Evolutionary conservation across 2,329 filamentous ascomycete species (phyloP).

Genomic region (Pestalotiopsis sp.): DNA sequence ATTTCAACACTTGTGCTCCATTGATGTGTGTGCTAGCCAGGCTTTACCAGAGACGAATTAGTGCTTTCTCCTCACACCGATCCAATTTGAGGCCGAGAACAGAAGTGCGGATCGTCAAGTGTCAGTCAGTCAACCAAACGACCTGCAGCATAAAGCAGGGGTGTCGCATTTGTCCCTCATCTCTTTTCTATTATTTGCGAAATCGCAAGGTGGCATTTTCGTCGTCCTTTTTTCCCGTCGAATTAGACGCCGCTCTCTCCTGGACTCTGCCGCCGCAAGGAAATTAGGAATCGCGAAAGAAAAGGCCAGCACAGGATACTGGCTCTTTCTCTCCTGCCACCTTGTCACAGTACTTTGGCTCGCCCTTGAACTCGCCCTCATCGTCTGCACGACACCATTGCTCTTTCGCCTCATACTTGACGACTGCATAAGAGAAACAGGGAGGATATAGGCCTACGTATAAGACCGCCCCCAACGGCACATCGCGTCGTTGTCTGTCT

Average conservation of each 20-base stretch:
- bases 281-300: no score
- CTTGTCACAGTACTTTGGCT: no score
- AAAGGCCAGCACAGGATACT: no score
- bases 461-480: no score
- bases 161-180: conserved; percentile 6
- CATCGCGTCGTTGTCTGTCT: no score
- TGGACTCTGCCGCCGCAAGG: not conserved
- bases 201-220: conserved; percentile 31
- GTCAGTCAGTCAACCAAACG: not conserved
- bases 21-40: not conserved
- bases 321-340: no score
- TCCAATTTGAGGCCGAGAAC: conserved; percentile 4
- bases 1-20: not conserved
- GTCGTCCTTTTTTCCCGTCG: conserved; percentile 10
- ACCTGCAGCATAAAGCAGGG: not conserved
- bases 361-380: no score
- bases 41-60: conserved; percentile 1
- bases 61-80: not conserved
- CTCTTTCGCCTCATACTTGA: no score
- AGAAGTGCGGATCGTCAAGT: conserved; percentile 4
- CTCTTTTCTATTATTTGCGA: not conserved
- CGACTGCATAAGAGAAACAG: not conserved
- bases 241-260: not conserved
- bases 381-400: no score
- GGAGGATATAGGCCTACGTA: not conserved